These are phyloP conservation scores for Xylaria sp. DNA, from an alignment of 2,329 filamentous ascomycete species.

Conservation along the genomic window DNA sequence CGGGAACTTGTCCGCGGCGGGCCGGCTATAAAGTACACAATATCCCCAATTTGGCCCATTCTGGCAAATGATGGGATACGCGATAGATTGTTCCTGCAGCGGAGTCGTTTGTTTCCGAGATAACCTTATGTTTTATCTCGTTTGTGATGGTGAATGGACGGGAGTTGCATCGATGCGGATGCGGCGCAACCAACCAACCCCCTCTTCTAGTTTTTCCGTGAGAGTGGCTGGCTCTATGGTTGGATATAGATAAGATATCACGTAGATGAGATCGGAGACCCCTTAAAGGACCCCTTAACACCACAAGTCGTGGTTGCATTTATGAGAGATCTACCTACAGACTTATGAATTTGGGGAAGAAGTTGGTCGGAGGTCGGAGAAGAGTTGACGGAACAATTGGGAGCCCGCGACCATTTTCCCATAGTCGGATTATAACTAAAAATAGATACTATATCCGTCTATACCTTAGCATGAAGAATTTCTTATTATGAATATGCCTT, in stretches of 20 bases:
- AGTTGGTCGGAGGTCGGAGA: background rate
- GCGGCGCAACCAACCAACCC: background rate
- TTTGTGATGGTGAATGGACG: background rate
- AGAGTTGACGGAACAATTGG: background rate
- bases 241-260: background rate
- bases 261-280: no score
- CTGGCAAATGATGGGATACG: slow-evolving; percentile 19
- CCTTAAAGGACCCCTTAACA: background rate
- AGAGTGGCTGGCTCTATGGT: background rate
- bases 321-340: background rate
- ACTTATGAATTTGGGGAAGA: background rate
- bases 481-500: background rate
- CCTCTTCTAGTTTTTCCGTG: slow-evolving; percentile 9
- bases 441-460: background rate
- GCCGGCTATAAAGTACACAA: slow-evolving; percentile 11
- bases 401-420: background rate
- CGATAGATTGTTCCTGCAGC: slow-evolving; percentile 35
- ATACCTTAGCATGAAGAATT: background rate
- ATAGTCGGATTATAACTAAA: background rate
- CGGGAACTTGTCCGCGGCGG: slow-evolving; percentile 6
- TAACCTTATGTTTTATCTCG: background rate
- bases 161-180: slow-evolving; percentile 1
- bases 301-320: background rate
- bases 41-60: slow-evolving; percentile 26
- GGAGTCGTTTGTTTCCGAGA: slow-evolving; percentile 30